phyloP scores from a whole-genome alignment of 257 asterid genomes.

The Gynochthodes officinalis region DNA sequence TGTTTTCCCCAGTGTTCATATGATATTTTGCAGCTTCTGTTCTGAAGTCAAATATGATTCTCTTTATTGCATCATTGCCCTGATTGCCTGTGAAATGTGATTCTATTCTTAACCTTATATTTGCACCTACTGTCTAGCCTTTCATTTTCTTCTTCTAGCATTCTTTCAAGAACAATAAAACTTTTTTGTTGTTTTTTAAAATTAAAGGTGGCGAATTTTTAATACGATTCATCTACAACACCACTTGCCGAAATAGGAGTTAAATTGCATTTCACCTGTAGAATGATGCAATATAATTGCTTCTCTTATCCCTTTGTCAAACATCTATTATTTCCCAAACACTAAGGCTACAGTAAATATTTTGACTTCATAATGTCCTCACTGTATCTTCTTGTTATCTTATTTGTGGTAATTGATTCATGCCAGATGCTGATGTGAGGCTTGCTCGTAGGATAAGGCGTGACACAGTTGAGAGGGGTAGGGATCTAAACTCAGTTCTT shows the following conservation, averaged over 20 bases:
- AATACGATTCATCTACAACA: background rate
- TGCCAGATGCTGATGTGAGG: conserved; percentile 89
- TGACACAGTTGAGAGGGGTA: conserved; percentile 93
- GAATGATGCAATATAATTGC: background rate
- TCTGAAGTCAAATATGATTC: background rate
- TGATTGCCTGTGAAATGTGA: background rate
- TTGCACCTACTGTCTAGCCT: background rate
- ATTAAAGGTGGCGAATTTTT: background rate
- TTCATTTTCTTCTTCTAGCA: background rate
- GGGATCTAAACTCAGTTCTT: conserved; percentile 92
- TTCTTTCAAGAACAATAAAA: background rate
- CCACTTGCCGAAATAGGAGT: background rate
- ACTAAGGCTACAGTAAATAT: background rate
- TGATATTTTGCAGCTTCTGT: background rate
- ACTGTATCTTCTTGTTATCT: background rate
- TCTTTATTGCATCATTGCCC: background rate
- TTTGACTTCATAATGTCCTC: background rate
- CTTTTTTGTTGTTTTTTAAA: background rate
- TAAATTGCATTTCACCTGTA: background rate
- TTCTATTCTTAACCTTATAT: background rate
- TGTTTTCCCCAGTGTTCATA: conserved; percentile 4
- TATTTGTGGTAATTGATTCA: conserved; percentile 14
- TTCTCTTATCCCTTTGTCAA: too few relatives aligned
- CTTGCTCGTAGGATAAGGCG: conserved; percentile 99
- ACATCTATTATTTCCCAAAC: too few relatives aligned